Conservation (phyloP, 306 rosid genomes). For the Oxytropis ochrocephala region DNA sequence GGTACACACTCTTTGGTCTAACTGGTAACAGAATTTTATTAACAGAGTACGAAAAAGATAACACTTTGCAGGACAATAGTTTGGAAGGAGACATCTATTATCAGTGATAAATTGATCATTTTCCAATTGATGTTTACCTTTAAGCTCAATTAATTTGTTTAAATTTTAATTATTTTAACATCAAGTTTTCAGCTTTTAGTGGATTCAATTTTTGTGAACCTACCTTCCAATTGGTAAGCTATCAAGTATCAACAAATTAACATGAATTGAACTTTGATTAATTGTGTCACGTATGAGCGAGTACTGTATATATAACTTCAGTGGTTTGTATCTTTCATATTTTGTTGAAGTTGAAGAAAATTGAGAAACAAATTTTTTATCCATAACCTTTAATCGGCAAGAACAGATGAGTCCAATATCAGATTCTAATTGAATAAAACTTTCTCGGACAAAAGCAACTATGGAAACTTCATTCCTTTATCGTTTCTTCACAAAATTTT, state of each 20-base stretch:
- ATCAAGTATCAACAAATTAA: constrained; percentile 19
- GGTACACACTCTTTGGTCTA: constrained; percentile 47
- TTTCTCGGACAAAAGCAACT: not conserved
- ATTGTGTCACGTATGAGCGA: constrained; percentile 24
- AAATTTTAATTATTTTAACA: not conserved
- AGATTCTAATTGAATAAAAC: not conserved
- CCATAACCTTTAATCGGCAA: not conserved
- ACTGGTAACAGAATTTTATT: constrained; percentile 28
- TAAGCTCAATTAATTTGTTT: constrained; percentile 9
- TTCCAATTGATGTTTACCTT: not conserved
- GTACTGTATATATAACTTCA: not conserved
- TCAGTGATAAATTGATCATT: constrained; percentile 21
- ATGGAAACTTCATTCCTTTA: not conserved
- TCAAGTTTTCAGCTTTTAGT: constrained; percentile 6
- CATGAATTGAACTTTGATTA: constrained; percentile 1
- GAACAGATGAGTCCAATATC: not conserved
- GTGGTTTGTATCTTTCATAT: not conserved
- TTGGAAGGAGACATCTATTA: constrained; percentile 9
- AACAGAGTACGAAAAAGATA: constrained; percentile 29
- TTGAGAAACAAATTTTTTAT: not conserved
- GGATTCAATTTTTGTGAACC: constrained; percentile 21
- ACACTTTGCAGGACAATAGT: constrained; percentile 13
- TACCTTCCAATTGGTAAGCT: constrained; percentile 27
- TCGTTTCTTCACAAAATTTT: not conserved
- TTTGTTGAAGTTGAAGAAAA: not conserved